Base-by-base conservation (phyloP, 163 green algal species). In the Prototheca wickerhamii region DNA sequence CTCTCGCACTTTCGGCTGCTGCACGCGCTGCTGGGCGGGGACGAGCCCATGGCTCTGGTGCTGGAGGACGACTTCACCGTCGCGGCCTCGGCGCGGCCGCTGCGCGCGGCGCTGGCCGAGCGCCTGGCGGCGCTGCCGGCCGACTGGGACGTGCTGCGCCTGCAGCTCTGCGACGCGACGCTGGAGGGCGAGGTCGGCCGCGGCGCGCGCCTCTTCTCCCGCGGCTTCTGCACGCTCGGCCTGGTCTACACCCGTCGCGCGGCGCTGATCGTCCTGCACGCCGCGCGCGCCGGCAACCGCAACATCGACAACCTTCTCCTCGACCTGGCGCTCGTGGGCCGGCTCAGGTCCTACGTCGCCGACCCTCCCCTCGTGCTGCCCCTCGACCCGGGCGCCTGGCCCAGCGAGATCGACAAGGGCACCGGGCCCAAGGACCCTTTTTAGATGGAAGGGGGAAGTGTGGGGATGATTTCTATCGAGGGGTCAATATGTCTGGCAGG, bases 301-400 rank as follows among this genome's bases (percentile, higher is more conserved):
- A 61, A 61, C 4, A 49, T 61, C 31, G 55, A 61, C 55, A 61
- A 61, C 55, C 55, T 61, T 6, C 29, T 61, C 12, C 20, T 49
- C 4, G 55, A 61, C 55, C 5, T 44, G 55, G 23, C 5, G 25
- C 55, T 61, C 18, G 49, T 31, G 30, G 55, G 55, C 8, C 12
- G 10, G 15, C 31, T 61, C 15, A 6, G 8, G 5, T 32, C 32
- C 15, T 61, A 61, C 55, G 17, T 61, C 12, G 55, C 55, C 32
- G 32, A 61, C 55, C 55, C 55, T 4, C 55, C 55, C 4, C 32
- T 61, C 8, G 32, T 61, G 0, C 26, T 29, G 25, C 51, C 51
- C 26, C 20, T 44, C 15, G 8, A 8, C 31, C 8, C 55, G 0
- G 31, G 31, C 18, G 18, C 3, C 30, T 49, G 28, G 32, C 55